A percentile compares a stretch with the other conserved stretches of the same genome.
Evolutionary conservation across 495 filamentous ascomycete genomes (phyloP).

Genomic region (Xylaria longipes): DNA sequence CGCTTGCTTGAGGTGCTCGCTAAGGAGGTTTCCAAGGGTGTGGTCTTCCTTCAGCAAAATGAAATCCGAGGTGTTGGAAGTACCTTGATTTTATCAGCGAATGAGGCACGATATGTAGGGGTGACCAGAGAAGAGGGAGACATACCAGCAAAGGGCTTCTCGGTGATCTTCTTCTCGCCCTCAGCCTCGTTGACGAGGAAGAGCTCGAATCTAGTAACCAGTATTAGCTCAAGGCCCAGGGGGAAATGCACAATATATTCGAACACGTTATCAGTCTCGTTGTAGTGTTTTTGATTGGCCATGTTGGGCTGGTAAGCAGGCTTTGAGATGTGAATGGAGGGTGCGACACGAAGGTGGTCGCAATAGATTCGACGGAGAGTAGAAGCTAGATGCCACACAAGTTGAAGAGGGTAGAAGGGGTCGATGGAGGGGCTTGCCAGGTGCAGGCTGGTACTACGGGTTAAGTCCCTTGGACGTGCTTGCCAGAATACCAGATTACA

Average conservation of each 20-base stretch:
- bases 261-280: slow-evolving; percentile 21
- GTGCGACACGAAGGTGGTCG: background rate
- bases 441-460: background rate
- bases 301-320: slow-evolving; percentile 13
- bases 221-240: background rate
- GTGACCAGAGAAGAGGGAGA: background rate
- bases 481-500: slow-evolving; percentile 1
- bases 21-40: slow-evolving; percentile 89
- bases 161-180: slow-evolving; percentile 91
- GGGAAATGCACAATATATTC: background rate
- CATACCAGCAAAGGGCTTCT: slow-evolving; percentile 85
- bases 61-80: slow-evolving; percentile 86
- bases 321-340: background rate
- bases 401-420: background rate
- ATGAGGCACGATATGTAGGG: background rate
- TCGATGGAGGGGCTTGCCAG: background rate
- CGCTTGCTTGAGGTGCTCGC: slow-evolving; percentile 77
- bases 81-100: slow-evolving; percentile 60
- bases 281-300: slow-evolving; percentile 28
- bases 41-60: slow-evolving; percentile 97
- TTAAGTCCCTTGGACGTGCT: background rate
- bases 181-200: slow-evolving; percentile 74
- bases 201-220: slow-evolving; percentile 76
- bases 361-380: background rate
- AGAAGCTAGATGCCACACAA: background rate